These are phyloP conservation scores for Coniophora puteana DNA, from an alignment of 1,284 basidiomycete species.

Conservation along the genomic window DNA sequence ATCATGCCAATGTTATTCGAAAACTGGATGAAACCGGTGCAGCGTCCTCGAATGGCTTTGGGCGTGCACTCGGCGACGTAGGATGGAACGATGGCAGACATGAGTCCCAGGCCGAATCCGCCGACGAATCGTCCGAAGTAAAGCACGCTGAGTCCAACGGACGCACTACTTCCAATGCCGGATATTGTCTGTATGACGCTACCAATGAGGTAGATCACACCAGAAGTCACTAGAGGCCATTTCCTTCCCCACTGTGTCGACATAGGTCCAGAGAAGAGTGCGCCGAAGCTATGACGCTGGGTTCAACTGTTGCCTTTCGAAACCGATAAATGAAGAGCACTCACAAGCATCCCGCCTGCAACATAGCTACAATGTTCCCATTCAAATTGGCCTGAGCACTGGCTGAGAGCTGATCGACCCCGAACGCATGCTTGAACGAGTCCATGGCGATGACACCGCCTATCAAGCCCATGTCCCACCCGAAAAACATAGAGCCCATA, in stretches of 20 bases:
- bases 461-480: constrained; percentile 39
- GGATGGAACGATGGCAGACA: constrained; percentile 51
- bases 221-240: constrained; percentile 44
- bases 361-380: constrained; percentile 55
- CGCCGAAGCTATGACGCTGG: constrained; percentile 36
- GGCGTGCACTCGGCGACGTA: constrained; percentile 60
- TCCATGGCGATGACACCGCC: constrained; percentile 42
- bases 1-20: constrained; percentile 46
- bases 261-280: constrained; percentile 37
- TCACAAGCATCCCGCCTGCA: constrained; percentile 59
- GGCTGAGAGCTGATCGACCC: constrained; percentile 33
- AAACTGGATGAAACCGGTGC: constrained; percentile 55
- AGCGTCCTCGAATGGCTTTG: constrained; percentile 50
- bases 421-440: constrained; percentile 46
- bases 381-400: constrained; percentile 35
- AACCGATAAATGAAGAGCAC: constrained; percentile 26
- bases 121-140: constrained; percentile 48
- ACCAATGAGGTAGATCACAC: constrained; percentile 52
- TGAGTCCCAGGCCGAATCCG: constrained; percentile 48
- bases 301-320: background rate
- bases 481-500: constrained; percentile 44
- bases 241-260: constrained; percentile 44
- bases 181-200: constrained; percentile 47
- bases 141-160: constrained; percentile 37
- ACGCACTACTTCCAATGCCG: constrained; percentile 37